A percentile compares a stretch with the other conserved stretches of the same genome.
phyloP scores from a whole-genome alignment of 2,329 filamentous ascomycete genomes.

The Alternaria alternata region DNA sequence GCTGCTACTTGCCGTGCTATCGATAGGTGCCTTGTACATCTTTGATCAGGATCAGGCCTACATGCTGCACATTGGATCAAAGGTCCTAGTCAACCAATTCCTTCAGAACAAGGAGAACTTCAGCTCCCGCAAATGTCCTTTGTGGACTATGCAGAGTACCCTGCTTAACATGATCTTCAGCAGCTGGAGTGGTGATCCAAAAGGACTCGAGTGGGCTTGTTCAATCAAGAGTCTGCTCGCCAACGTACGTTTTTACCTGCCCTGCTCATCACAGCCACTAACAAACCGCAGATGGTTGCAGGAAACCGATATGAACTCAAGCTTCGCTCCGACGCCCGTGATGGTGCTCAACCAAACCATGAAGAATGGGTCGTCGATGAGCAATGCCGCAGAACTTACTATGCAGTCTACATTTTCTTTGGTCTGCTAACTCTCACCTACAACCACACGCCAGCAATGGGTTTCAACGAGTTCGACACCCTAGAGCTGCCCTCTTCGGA shows the following conservation, averaged over 20 bases:
- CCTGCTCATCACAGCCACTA: not conserved
- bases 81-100: slow-evolving; percentile 96
- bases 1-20: slow-evolving; percentile 86
- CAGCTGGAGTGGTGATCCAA: slow-evolving; percentile 98
- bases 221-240: slow-evolving; percentile 98
- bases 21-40: slow-evolving; percentile 94
- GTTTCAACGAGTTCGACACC: slow-evolving; percentile 97
- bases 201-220: slow-evolving; percentile 97
- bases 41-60: slow-evolving; percentile 98
- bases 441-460: slow-evolving; percentile 97
- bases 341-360: slow-evolving; percentile 76
- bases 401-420: slow-evolving; percentile 99
- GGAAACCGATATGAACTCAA: slow-evolving; percentile 97
- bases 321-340: slow-evolving; percentile 86
- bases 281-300: slow-evolving; percentile 75
- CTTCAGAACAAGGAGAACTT: slow-evolving; percentile 98
- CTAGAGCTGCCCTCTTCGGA: slow-evolving; percentile 92
- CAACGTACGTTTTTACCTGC: slow-evolving; percentile 59
- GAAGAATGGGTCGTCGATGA: slow-evolving; percentile 97
- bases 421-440: slow-evolving; percentile 93
- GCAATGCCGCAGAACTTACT: slow-evolving; percentile 94
- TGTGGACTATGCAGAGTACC: slow-evolving; percentile 98
- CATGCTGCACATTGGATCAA: slow-evolving; percentile 95
- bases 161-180: slow-evolving; percentile 98
- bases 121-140: slow-evolving; percentile 93